Evolutionary conservation across 148 eudicot species (phyloP), one percentile per base, ranked within the genome.

Genomic region (Polygonum maritimum): DNA sequence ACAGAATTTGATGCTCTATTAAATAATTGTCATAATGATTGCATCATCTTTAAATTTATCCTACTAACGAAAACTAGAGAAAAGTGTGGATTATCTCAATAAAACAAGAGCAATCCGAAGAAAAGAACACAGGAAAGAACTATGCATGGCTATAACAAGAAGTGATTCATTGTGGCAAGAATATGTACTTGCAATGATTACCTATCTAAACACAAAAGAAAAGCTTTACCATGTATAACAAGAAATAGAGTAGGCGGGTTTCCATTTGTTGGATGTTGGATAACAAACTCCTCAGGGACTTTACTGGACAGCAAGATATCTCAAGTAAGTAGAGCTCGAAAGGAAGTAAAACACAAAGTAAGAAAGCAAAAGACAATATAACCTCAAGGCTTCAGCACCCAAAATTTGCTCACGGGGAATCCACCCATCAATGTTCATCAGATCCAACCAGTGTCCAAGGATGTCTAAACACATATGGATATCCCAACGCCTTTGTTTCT

Each of bases 401-500:
- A 95, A 88, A 82, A 95, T 92, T 77, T 89, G 98, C 81, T 95
- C 99, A 78, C 99, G 99, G 48, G 99, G 99, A 81, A 95, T 95
- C 99, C 99, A 95, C 55, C 99, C 99, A 79, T 95, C 99, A 83
- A 87, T 80, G 82, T 95, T 95, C 89, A 95, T 88, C 76, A 95
- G 84, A 82, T 95, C 99, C 81, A 95, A 80, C 99, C 99, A 95
- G 80, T 95, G 99, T 58, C 97, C 97, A 81, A 95, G 80, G 51
- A 92, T 91, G 78, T 95, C 99, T 92, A 95, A 81, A 84, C 86
- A 85, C 57, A 95, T 91, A 71, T 47, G 80, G 62, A 87, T 79
- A 87, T 95, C 99, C 99, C 99, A 76, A 63, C 71, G 78, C 78
- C 78, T 76, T 62, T 14, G 14, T 67, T 67, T 14, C 38, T 45